Conservation (phyloP, 202 grass and related monocot species). For the Thinopyrum obtusiflorum region DNA sequence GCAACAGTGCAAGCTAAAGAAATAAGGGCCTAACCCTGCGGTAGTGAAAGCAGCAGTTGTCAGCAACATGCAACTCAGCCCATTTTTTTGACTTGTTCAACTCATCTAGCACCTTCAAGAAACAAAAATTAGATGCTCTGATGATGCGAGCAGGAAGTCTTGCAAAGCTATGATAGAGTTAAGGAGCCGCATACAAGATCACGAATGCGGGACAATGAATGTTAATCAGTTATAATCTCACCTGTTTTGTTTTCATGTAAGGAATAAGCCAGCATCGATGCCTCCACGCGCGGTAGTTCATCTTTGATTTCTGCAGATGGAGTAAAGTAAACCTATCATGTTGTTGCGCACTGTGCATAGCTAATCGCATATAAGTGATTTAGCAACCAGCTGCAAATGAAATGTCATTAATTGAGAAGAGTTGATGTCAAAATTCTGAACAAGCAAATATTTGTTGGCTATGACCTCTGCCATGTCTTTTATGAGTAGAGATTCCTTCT, state of each 20-base stretch:
- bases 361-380: neutral
- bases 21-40: constrained; percentile 50
- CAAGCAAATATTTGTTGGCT: neutral
- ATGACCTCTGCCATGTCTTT: constrained; percentile 83
- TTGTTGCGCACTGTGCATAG: neutral
- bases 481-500: constrained; percentile 63
- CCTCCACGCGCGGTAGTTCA: constrained; percentile 96
- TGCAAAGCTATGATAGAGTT: neutral
- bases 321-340: constrained; percentile 6
- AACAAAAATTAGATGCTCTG: constrained; percentile 18
- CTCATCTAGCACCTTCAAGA: constrained; percentile 64
- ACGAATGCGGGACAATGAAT: neutral
- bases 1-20: neutral
- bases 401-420: constrained; percentile 16
- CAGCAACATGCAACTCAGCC: constrained; percentile 76
- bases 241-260: constrained; percentile 72
- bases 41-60: constrained; percentile 90
- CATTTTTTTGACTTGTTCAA: constrained; percentile 72
- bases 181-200: neutral
- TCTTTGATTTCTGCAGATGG: constrained; percentile 85
- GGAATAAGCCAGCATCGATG: constrained; percentile 86
- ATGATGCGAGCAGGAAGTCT: neutral
- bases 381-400: neutral
- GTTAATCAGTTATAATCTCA: neutral
- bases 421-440: constrained; percentile 6